Conservation (phyloP, 352 stramenopile genomes). For the Phytophthora lateralis region DNA sequence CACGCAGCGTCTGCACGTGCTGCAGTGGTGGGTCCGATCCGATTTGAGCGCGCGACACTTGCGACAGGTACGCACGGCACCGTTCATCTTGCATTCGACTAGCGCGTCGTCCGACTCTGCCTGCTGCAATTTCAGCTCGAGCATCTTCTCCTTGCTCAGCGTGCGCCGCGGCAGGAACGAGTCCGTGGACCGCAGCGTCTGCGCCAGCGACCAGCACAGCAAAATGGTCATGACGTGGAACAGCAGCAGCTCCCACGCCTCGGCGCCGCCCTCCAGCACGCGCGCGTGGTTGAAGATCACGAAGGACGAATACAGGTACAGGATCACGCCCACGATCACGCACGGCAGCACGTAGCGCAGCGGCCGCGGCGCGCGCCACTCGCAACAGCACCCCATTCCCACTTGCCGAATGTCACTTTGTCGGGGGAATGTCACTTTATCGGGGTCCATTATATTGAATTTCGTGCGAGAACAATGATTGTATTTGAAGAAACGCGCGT, state of each 20-base stretch:
- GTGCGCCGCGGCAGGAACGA: constrained; percentile 55
- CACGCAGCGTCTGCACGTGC: constrained; percentile 73
- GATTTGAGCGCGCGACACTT: constrained; percentile 81
- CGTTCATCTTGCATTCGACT: constrained; percentile 79
- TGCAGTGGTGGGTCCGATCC: constrained; percentile 86
- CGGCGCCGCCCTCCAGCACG: constrained; percentile 38
- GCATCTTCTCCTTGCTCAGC: constrained; percentile 15
- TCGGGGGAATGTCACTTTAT: neutral
- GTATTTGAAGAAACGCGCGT: constrained; percentile 7
- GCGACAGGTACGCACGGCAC: constrained; percentile 65
- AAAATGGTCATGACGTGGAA: constrained; percentile 68
- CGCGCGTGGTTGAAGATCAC: constrained; percentile 55
- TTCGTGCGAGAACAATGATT: neutral
- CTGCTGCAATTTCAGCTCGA: constrained; percentile 11
- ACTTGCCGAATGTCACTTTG: neutral
- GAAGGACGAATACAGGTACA: constrained; percentile 73
- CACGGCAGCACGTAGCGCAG: constrained; percentile 65
- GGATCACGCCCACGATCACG: constrained; percentile 57
- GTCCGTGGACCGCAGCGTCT: constrained; percentile 58
- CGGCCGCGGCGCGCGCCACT: constrained; percentile 51
- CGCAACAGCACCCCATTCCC: constrained; percentile 69
- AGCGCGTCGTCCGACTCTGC: constrained; percentile 9
- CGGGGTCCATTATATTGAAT: neutral
- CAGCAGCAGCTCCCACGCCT: constrained; percentile 39
- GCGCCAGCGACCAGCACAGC: constrained; percentile 60